phyloP scores from a whole-genome alignment of 306 rosid genomes.

The Phaseolus lunatus region DNA sequence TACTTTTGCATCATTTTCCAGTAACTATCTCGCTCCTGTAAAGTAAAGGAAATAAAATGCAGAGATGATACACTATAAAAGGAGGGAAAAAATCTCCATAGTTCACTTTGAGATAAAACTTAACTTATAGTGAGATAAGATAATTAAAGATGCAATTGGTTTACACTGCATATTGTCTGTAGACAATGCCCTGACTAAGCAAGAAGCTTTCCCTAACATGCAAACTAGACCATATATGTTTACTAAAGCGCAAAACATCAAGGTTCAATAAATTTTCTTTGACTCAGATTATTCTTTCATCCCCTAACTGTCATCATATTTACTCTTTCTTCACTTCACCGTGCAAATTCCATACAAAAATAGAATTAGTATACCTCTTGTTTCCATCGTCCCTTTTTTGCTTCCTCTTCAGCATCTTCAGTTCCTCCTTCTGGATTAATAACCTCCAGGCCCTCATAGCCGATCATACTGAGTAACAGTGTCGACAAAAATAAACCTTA shows the following conservation, averaged over 20 bases:
- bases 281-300: slow-evolving; percentile 7
- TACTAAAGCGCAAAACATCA: slow-evolving; percentile 26
- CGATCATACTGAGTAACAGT: slow-evolving; percentile 45
- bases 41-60: slow-evolving; percentile 32
- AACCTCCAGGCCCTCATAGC: slow-evolving; percentile 90
- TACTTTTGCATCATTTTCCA: slow-evolving; percentile 98
- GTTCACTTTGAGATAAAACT: background rate
- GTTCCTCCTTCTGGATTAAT: slow-evolving; percentile 97
- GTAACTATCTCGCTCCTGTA: slow-evolving; percentile 90
- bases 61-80: slow-evolving; percentile 19
- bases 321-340: background rate
- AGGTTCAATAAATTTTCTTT: slow-evolving; percentile 30
- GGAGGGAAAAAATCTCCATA: background rate
- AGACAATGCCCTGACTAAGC: slow-evolving; percentile 1
- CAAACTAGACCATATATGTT: slow-evolving; percentile 5
- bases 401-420: slow-evolving; percentile 96
- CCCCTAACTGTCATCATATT: background rate
- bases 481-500: slow-evolving; percentile 18
- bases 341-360: slow-evolving; percentile 2
- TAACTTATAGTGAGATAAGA: background rate
- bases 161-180: slow-evolving; percentile 23
- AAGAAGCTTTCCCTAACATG: slow-evolving; percentile 16
- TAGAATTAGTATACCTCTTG: slow-evolving; percentile 66
- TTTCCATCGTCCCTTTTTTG: slow-evolving; percentile 91
- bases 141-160: slow-evolving; percentile 12